Conservation (phyloP, 768 basidiomycete species). For the Boletus rufocinnamomeus region DNA sequence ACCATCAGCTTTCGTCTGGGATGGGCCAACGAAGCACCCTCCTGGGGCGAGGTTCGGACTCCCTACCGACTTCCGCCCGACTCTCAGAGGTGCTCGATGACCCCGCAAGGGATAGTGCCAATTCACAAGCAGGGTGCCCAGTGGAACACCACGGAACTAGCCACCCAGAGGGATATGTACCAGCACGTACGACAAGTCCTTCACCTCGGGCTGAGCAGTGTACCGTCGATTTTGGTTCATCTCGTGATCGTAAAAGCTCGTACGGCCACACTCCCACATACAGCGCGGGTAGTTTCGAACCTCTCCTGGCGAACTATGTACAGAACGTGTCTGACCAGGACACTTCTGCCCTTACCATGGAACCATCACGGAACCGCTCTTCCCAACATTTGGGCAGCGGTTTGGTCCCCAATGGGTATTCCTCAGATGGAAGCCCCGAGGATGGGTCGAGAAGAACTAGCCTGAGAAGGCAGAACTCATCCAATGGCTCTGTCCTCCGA, state of each 20-base stretch:
- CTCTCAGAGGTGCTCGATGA: slow-evolving; percentile 35
- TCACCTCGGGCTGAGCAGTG: slow-evolving; percentile 36
- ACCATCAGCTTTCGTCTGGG: slow-evolving; percentile 30
- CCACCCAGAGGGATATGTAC: slow-evolving; percentile 43
- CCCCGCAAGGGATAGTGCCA: slow-evolving; percentile 34
- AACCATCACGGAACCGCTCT: slow-evolving; percentile 35
- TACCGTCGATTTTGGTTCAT: slow-evolving; percentile 29
- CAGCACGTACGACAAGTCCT: slow-evolving; percentile 50
- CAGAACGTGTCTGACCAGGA: slow-evolving; percentile 30
- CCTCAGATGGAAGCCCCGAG: slow-evolving; percentile 30
- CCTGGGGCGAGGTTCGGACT: slow-evolving; percentile 20
- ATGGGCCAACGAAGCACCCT: slow-evolving; percentile 43
- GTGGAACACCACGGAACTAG: slow-evolving; percentile 14
- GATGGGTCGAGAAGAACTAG: slow-evolving; percentile 27
- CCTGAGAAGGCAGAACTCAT: slow-evolving; percentile 23
- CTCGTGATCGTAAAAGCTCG: slow-evolving; percentile 34
- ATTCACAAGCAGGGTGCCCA: slow-evolving; percentile 55
- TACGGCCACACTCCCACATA: slow-evolving; percentile 48
- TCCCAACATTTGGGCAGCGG: slow-evolving; percentile 3
- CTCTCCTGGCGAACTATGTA: slow-evolving; percentile 51
- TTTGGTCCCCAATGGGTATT: slow-evolving; percentile 8
- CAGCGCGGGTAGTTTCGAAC: slow-evolving; percentile 61
- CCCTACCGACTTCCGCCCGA: slow-evolving; percentile 33
- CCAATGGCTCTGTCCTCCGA: slow-evolving; percentile 31
- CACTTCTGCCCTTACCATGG: slow-evolving; percentile 11